Evolutionary conservation across 257 asterid species (phyloP).

Genomic region (Eucommia ulmoides): DNA sequence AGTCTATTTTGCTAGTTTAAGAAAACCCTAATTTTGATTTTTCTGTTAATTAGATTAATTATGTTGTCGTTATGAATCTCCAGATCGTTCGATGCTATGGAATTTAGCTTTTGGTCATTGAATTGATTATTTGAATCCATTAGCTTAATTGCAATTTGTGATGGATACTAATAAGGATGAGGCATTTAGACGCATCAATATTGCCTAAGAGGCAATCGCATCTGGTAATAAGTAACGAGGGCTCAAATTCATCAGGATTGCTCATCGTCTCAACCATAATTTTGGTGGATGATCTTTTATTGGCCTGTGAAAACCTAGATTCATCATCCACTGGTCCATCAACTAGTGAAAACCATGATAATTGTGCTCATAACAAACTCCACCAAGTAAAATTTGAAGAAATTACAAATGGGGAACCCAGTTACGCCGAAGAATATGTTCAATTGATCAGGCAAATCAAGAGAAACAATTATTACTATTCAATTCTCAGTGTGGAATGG

Average conservation of each 20-base stretch:
- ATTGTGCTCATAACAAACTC: constrained; percentile 3
- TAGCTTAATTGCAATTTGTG: too few species aligned
- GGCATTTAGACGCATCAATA: constrained; percentile 31
- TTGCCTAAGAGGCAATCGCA: constrained; percentile 35
- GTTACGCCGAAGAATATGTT: constrained; percentile 67
- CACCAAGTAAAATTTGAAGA: constrained; percentile 13
- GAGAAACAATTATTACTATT: constrained; percentile 63
- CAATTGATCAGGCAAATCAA: constrained; percentile 68
- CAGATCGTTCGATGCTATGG: too few species aligned
- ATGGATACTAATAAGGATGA: constrained; percentile 56
- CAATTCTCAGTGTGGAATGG: constrained; percentile 79
- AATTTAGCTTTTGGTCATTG: too few species aligned
- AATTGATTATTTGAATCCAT: too few species aligned
- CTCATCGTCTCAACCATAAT: constrained; percentile 22
- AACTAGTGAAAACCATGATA: constrained; percentile 7
- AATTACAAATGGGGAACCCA: constrained; percentile 42
- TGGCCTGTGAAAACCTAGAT: constrained; percentile 29
- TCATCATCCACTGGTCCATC: constrained; percentile 14
- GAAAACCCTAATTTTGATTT: too few species aligned
- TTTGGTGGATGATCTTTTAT: constrained; percentile 31
- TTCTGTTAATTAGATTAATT: too few species aligned
- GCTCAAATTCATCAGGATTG: constrained; percentile 30
- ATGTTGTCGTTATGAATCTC: too few species aligned
- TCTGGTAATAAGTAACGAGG: constrained; percentile 32
- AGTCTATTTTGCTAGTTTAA: too few species aligned